These are phyloP conservation scores for Ilex asprella DNA, from an alignment of 257 asterid species.

Conservation along the genomic window DNA sequence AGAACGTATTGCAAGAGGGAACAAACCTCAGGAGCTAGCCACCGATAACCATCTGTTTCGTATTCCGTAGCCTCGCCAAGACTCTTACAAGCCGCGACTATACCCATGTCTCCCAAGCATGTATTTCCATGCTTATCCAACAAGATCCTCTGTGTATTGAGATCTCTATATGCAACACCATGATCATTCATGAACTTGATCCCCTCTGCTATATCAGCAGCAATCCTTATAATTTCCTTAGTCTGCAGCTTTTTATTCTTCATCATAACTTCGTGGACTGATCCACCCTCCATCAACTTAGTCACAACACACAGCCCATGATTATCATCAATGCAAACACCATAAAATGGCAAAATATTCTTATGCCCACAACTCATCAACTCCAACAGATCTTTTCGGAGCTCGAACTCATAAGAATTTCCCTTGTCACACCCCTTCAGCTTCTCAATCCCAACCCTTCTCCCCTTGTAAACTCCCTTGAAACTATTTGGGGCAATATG, in stretches of 20 bases:
- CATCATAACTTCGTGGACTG: constrained; percentile 62
- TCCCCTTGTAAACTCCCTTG: constrained; percentile 76
- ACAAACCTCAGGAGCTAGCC: constrained; percentile 99
- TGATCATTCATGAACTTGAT: constrained; percentile 91
- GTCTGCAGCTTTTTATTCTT: constrained; percentile 76
- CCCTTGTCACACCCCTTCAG: constrained; percentile 97
- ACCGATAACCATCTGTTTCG: constrained; percentile 95
- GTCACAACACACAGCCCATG: constrained; percentile 85
- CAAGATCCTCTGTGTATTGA: constrained; percentile 79
- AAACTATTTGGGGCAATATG: constrained; percentile 67
- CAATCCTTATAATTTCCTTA: constrained; percentile 63
- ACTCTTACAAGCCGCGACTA: constrained; percentile 81
- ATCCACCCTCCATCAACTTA: constrained; percentile 90
- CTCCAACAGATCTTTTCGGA: constrained; percentile 70
- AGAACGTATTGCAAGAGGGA: constrained; percentile 4
- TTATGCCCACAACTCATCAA: constrained; percentile 93
- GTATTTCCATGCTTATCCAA: constrained; percentile 80
- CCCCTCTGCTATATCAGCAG: constrained; percentile 76
- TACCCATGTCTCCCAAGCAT: constrained; percentile 96
- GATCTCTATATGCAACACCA: constrained; percentile 76
- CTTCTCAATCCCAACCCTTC: constrained; percentile 72
- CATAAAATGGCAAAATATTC: constrained; percentile 67
- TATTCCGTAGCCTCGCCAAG: constrained; percentile 87
- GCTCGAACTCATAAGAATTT: constrained; percentile 73
- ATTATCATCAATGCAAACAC: constrained; percentile 71